These are phyloP conservation scores for Yarrowia yakushimensis DNA, from an alignment of 805 yeast species.

Conservation along the genomic window DNA sequence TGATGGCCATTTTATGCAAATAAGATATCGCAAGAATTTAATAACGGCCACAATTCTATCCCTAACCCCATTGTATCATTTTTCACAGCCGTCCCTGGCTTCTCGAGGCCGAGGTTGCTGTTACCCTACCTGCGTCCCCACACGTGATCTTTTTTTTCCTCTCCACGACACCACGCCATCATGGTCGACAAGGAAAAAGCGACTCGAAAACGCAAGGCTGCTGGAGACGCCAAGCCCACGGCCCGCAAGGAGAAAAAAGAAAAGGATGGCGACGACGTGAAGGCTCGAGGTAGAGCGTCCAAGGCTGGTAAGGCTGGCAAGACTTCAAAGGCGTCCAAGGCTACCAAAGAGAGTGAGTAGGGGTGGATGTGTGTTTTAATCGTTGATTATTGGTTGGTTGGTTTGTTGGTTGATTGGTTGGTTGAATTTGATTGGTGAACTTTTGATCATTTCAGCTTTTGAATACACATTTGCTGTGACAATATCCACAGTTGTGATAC, in stretches of 20 bases:
- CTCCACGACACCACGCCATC: neutral
- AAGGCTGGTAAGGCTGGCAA: slow-evolving; percentile 7
- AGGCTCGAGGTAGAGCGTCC: slow-evolving; percentile 21
- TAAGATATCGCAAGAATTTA: too few relatives aligned
- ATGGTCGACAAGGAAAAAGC: slow-evolving; percentile 23
- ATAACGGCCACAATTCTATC: too few relatives aligned
- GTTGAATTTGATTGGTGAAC: too few relatives aligned
- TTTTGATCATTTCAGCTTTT: too few relatives aligned
- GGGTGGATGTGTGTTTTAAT: neutral
- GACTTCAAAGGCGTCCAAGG: slow-evolving; percentile 16
- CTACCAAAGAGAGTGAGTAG: slow-evolving; percentile 23
- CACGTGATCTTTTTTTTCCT: slow-evolving; percentile 22
- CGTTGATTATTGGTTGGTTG: neutral
- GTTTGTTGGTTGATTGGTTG: too few relatives aligned
- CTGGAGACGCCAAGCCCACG: slow-evolving; percentile 17
- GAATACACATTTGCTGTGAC: too few relatives aligned
- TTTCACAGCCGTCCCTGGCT: too few relatives aligned
- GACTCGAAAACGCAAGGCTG: slow-evolving; percentile 20
- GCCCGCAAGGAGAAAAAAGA: slow-evolving; percentile 31
- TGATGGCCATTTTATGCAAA: too few relatives aligned
- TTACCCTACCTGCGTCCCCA: slow-evolving; percentile 8
- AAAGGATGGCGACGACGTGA: slow-evolving; percentile 24
- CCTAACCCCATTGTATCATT: too few relatives aligned
- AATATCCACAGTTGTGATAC: too few relatives aligned
- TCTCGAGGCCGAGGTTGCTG: too few relatives aligned